Conservation (phyloP, 2,329 filamentous ascomycete genomes). For the Ophiostoma pallidulum region DNA sequence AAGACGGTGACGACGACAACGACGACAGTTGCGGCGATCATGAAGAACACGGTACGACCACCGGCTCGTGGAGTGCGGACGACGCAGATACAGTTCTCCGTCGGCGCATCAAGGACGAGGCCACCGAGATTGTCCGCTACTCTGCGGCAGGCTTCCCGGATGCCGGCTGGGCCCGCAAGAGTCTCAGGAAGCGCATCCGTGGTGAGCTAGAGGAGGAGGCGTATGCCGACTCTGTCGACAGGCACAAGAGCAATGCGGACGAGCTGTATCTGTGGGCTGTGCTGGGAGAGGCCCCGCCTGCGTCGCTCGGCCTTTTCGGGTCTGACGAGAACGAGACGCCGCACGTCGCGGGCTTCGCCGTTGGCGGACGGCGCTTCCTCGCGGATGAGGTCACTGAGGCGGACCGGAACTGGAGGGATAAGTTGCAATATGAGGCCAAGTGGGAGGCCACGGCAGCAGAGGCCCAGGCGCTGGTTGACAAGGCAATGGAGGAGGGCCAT, state of each 20-base stretch:
- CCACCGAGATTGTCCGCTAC: slow-evolving; percentile 33
- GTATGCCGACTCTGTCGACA: slow-evolving; percentile 35
- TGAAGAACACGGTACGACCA: neutral
- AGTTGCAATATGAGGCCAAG: slow-evolving; percentile 28
- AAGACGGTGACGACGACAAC: slow-evolving; percentile 14
- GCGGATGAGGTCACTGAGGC: slow-evolving; percentile 30
- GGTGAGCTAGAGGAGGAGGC: slow-evolving; percentile 33
- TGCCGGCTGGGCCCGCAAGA: slow-evolving; percentile 15
- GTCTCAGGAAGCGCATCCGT: slow-evolving; percentile 30
- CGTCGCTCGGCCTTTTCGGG: slow-evolving; percentile 3
- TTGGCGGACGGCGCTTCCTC: slow-evolving; percentile 12
- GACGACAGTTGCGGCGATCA: neutral
- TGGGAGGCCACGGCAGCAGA: slow-evolving; percentile 29
- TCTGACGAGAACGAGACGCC: slow-evolving; percentile 13
- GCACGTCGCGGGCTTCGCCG: slow-evolving; percentile 6
- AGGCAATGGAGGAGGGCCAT: neutral
- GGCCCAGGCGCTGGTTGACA: neutral
- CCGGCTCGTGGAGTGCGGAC: no score
- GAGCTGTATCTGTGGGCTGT: slow-evolving; percentile 39
- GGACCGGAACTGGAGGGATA: slow-evolving; percentile 31
- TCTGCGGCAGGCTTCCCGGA: slow-evolving; percentile 33
- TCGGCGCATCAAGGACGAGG: slow-evolving; percentile 23
- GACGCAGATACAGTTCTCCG: no score
- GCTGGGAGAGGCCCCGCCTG: slow-evolving; percentile 29
- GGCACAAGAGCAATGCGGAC: slow-evolving; percentile 29